Evolutionary conservation across 148 eudicot genomes (phyloP), one percentile per base, ranked within the genome.

Genomic region (Nepenthes gracilis): DNA sequence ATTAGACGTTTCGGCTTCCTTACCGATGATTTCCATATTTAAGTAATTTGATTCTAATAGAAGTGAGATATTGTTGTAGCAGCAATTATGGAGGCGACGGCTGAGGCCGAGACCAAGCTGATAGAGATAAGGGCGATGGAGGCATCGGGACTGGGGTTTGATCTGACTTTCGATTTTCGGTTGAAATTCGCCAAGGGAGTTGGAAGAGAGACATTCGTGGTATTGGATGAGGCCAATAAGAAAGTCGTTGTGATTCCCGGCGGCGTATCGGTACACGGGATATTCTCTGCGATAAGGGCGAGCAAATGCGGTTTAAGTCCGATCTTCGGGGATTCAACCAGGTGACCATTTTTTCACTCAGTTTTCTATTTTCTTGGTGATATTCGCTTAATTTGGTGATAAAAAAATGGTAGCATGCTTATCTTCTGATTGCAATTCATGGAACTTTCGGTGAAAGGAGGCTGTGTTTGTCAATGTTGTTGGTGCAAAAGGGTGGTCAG

Each of bases 281-380:
- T 75, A 77, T 92, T 69, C 86, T 81, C 14, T 85, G 93, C 48
- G 98, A 92, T 81, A 92, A 88, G 59, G 98, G 98, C 60, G 98
- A 92, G 54, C 87, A 78, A 53, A 66, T 92, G 75, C 74, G 98
- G 55, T 92, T 88, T 63, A 82, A 92, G 69, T 88, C 98, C 23
- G 98, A 88, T 77, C 79, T 92, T 58, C 87, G 88, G 56, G 81
- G 84, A 32, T 83, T 92, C 61, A 92, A 85, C 81, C 86, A 88
- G 93, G 98, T 23, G 23, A 23, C 0, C 23, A 23, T 23, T 23
- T 23, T 23, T 23, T 23, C 23, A 23, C 23, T 23, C 23, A 23
- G 0, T 0, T 23, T 23, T 23, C 23, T 23, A 23, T 23, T 23
- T 23, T 23, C 23, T 23, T 23, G 23, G 23, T 23, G 23, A 23